phyloP scores from a whole-genome alignment of 169 alveolate species.

The Plasmodium ovale region DNA sequence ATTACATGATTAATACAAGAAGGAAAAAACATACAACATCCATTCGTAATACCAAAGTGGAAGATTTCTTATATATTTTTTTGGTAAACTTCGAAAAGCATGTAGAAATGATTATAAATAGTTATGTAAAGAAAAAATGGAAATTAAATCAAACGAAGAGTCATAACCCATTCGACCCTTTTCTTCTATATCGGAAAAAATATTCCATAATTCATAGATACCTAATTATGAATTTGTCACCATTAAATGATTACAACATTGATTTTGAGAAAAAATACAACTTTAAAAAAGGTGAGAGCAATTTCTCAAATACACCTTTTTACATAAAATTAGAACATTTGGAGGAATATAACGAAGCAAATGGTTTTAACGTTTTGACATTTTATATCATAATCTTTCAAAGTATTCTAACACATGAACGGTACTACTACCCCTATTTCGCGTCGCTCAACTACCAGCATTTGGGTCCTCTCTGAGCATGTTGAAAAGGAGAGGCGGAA shows the following conservation, averaged over 20 bases:
- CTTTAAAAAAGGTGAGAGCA: slow-evolving; percentile 27
- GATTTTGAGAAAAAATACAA: slow-evolving; percentile 61
- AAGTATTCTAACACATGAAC: slow-evolving; percentile 38
- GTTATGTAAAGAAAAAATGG: slow-evolving; percentile 38
- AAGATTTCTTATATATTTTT: slow-evolving; percentile 34
- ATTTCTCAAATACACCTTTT: slow-evolving; percentile 48
- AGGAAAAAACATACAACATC: background rate
- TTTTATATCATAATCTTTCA: slow-evolving; percentile 60
- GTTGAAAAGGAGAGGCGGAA: no score
- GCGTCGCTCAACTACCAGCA: slow-evolving; percentile 34
- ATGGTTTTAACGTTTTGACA: slow-evolving; percentile 32
- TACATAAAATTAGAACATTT: slow-evolving; percentile 7
- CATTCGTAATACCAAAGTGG: background rate
- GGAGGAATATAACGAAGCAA: background rate
- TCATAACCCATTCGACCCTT: slow-evolving; percentile 24
- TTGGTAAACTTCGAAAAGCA: slow-evolving; percentile 64
- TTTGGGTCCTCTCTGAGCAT: background rate
- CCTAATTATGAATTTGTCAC: slow-evolving; percentile 34
- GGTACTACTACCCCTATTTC: slow-evolving; percentile 68
- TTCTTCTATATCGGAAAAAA: slow-evolving; percentile 29
- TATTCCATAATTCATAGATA: slow-evolving; percentile 71
- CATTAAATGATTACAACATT: slow-evolving; percentile 43
- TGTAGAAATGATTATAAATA: slow-evolving; percentile 68
- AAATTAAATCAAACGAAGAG: slow-evolving; percentile 9
- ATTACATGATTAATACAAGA: background rate